Base-by-base conservation (phyloP, 1,139 yeast genomes). In the Taphrina populina region DNA sequence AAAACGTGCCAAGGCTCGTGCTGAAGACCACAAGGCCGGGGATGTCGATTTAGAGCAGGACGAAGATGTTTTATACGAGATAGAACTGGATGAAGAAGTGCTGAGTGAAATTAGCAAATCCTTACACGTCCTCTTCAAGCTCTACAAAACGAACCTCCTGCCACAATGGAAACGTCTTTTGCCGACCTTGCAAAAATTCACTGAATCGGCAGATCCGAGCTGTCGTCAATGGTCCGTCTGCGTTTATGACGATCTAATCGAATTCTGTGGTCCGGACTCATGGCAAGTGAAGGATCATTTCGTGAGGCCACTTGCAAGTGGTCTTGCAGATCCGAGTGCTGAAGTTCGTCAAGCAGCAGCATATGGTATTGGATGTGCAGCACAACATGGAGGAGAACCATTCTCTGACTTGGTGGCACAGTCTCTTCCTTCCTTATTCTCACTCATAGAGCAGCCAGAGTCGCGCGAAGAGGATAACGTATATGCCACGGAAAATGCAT, bases 341-440 rank as follows among this genome's bases (percentile, higher is more conserved):
- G 77, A 82, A 7, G 76, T 90, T 32, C 83, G 97, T 64, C 96
- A 92, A 71, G 88, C 88, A 13, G 88, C 96, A 4, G 82, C 95
- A 1, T 83, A 82, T 64, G 81, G 87, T 32, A 81, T 90, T 58
- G 97, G 98, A 26, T 81, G 79, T 41, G 86, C 95, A 58, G 96
- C 95, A 4, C 88, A 85, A 67, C 74, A 77, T 64, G 90, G 90
- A 5, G 88, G 92, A 17, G 74, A 73, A 5, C 70, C 74, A 6
- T 88, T 82, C 66, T 76, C 77, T 15, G 82, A 82, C 29, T 77
- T 84, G 58, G 80, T 85, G 57, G 69, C 86, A 26, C 79, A 83
- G 3, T 78, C 90, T 32, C 73, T 90, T 60, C 87, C 82, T 62
- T 82, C 88, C 20, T 76, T 92, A 70, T 79, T 85, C 65, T 81